A percentile compares a stretch with the other conserved stretches of the same genome.
Conservation (phyloP, 139 green algal species). For the Closterium sp. region DNA sequence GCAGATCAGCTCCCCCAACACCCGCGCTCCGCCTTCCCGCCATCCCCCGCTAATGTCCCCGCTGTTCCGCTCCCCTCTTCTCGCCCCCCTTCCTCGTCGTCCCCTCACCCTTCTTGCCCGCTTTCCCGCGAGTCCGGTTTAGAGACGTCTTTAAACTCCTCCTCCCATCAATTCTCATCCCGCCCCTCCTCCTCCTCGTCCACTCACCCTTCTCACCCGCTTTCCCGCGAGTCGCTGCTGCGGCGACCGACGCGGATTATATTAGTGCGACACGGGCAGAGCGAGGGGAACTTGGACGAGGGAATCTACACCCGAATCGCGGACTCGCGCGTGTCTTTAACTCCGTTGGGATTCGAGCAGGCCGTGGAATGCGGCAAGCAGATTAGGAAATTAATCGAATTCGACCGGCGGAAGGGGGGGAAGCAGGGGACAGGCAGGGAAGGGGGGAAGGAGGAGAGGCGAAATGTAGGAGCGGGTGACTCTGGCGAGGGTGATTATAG, state of each 20-base stretch:
- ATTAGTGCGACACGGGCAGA: constrained; percentile 56
- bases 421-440: not conserved
- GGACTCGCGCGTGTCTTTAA: constrained; percentile 49
- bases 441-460: not conserved
- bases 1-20: too few species aligned
- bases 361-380: constrained; percentile 12
- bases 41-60: too few species aligned
- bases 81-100: too few species aligned
- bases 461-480: not conserved
- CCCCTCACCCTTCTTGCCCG: too few species aligned
- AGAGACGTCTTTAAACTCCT: too few species aligned
- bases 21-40: too few species aligned
- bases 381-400: constrained; percentile 34
- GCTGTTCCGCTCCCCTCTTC: too few species aligned
- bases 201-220: too few species aligned
- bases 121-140: too few species aligned
- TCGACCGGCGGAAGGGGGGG: not conserved
- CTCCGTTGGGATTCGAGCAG: constrained; percentile 24
- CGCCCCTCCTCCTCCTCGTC: too few species aligned
- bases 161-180: too few species aligned
- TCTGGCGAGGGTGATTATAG: not conserved
- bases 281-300: constrained; percentile 39
- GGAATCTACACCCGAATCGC: constrained; percentile 31
- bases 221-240: too few species aligned
- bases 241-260: constrained; percentile 50